Base-by-base conservation (phyloP, 371 early-diverging fungal species). In the Rhizopus stolonifer region DNA sequence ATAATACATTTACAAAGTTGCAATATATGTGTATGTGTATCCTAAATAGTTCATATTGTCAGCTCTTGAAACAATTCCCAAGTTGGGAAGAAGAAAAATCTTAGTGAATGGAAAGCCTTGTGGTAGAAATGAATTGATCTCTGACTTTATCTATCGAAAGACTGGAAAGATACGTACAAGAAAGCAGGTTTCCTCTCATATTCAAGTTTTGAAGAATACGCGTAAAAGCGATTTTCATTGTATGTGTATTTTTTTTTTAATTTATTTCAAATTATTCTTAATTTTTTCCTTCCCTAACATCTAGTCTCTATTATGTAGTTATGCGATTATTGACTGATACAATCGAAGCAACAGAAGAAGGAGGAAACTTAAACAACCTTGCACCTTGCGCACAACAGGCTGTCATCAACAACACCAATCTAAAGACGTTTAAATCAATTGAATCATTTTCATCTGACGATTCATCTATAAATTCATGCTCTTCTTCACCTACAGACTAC, bases 111-210 rank as follows among this genome's bases (percentile, higher is more conserved):
- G 79, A 2, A 83, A 86, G 55, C 80, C 86, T 11, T 77, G 79
- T 45, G 82, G 81, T 64, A 79, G 90, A 13, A 90, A 90, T 66
- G 89, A 90, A 56, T 61, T 89, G 22, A 87, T 90, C 38, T 86
- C 90, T 13, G 87, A 88, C 45, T 90, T 74, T 56, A 89, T 89
- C 21, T 83, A 71, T 42, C 82, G 80, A 51, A 80, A 83, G 43
- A 88, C 89, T 1, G 63, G 70, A 40, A 83, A 82, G 36, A 70
- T 76, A 23, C 76, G 90, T 8, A 81, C 89, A 25, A 76, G 88
- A 44, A 90, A 90, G 64, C 90, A 90, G 63, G 89, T 90, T 2
- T 89, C 89, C 1, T 89, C 88, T 5, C 90, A 90, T 52, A 85
- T 90, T 38, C 90, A 90, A 63, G 90, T 90, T 14, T 70, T 88